A percentile compares a stretch with the other conserved stretches of the same genome.
These are phyloP conservation scores for Acrocalymma vagum DNA, from an alignment of 2,329 filamentous ascomycete species.

Conservation along the genomic window DNA sequence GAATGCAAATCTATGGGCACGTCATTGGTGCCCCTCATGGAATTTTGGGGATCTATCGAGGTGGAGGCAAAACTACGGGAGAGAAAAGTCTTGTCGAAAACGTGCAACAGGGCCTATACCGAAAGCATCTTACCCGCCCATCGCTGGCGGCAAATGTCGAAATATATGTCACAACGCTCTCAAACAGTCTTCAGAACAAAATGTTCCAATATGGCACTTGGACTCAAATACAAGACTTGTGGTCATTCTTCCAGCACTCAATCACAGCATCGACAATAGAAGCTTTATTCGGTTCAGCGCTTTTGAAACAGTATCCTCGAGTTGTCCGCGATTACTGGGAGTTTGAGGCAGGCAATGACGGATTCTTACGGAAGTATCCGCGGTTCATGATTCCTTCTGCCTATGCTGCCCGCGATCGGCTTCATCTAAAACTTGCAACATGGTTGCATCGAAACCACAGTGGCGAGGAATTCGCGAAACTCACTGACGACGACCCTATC, in stretches of 20 bases:
- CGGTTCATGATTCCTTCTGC: conserved; percentile 20
- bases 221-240: conserved; percentile 41
- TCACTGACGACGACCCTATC: conserved; percentile 14
- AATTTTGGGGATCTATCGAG: conserved; percentile 10
- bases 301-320: conserved; percentile 34
- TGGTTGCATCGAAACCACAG: conserved; percentile 29
- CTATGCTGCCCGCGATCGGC: conserved; percentile 24
- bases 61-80: background rate
- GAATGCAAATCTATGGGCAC: conserved; percentile 19
- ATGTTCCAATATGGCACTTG: conserved; percentile 38
- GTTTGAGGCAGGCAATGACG: conserved; percentile 29
- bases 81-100: conserved; percentile 3
- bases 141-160: conserved; percentile 17
- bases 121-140: conserved; percentile 23
- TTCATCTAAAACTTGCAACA: conserved; percentile 27
- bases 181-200: conserved; percentile 34
- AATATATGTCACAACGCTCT: conserved; percentile 28
- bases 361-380: conserved; percentile 26
- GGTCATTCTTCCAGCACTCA: conserved; percentile 38
- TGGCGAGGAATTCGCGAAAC: conserved; percentile 23
- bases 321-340: conserved; percentile 35
- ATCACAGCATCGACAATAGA: conserved; percentile 33
- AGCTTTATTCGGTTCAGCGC: conserved; percentile 30
- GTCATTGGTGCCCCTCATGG: conserved; percentile 20
- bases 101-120: conserved; percentile 14